A percentile compares a stretch with the other conserved stretches of the same genome.
Conservation (phyloP, 371 early-diverging fungal species). For the Syncephalis plumigaleata region DNA sequence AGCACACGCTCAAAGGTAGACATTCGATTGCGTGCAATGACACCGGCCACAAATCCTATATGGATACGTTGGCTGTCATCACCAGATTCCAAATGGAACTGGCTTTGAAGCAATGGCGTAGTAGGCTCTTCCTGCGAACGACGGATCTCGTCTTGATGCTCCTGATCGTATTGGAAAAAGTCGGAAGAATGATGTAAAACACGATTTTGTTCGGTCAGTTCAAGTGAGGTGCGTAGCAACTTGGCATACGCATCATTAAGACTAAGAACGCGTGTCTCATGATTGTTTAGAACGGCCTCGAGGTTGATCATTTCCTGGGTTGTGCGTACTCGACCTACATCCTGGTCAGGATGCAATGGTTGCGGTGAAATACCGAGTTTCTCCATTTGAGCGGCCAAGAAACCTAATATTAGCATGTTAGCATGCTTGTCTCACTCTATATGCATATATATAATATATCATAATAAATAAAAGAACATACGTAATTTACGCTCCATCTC, state of each 20-base stretch:
- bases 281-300: constrained; percentile 59
- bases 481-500: constrained; percentile 89
- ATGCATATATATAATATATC: neutral
- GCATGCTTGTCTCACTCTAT: constrained; percentile 1
- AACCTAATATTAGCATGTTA: constrained; percentile 25
- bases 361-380: constrained; percentile 57
- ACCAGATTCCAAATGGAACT: constrained; percentile 25
- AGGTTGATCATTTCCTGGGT: constrained; percentile 91
- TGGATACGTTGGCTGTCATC: constrained; percentile 21
- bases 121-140: constrained; percentile 33
- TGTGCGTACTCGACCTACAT: constrained; percentile 48
- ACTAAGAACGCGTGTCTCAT: constrained; percentile 65
- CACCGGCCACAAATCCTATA: constrained; percentile 72
- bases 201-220: constrained; percentile 77
- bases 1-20: constrained; percentile 87
- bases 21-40: constrained; percentile 66
- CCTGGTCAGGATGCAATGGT: constrained; percentile 27
- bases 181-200: constrained; percentile 74
- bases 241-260: constrained; percentile 78
- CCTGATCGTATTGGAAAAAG: constrained; percentile 51
- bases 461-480: constrained; percentile 18
- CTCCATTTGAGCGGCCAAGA: constrained; percentile 62
- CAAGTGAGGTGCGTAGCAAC: constrained; percentile 67
- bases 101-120: constrained; percentile 41
- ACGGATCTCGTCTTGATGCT: constrained; percentile 25